A percentile compares a stretch with the other conserved stretches of the same genome.
Conservation (phyloP, 495 filamentous ascomycete species). For the Tuber brumale region DNA sequence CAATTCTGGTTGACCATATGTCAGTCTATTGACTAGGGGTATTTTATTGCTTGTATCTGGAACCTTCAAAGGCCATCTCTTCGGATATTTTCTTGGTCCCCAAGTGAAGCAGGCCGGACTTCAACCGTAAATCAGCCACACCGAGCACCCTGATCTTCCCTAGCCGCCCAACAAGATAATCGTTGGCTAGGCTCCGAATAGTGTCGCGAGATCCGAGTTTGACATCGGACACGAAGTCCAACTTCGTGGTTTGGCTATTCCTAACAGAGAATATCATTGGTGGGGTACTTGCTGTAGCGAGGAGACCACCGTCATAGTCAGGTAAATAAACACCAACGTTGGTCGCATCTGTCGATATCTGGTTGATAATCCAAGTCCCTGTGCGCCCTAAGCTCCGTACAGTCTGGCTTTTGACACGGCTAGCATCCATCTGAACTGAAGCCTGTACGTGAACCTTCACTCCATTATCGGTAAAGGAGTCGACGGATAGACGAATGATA, state of each 20-base stretch:
- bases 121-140: conserved; percentile 61
- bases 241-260: conserved; percentile 64
- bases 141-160: conserved; percentile 61
- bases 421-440: conserved; percentile 69
- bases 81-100: conserved; percentile 66
- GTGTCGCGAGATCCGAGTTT: conserved; percentile 68
- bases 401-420: conserved; percentile 59
- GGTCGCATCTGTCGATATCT: conserved; percentile 63
- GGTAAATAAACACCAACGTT: conserved; percentile 73
- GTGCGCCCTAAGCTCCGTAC: conserved; percentile 68
- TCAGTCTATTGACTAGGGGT: conserved; percentile 23
- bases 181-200: conserved; percentile 71
- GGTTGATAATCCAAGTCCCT: conserved; percentile 71
- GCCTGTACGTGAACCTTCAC: conserved; percentile 72
- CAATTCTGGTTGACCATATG: conserved; percentile 48
- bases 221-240: conserved; percentile 73
- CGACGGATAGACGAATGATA: conserved; percentile 72
- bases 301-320: conserved; percentile 68
- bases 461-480: conserved; percentile 70
- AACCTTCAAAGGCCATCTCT: conserved; percentile 71
- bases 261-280: conserved; percentile 64
- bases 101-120: conserved; percentile 68
- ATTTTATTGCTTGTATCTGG: conserved; percentile 26
- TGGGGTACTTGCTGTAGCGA: conserved; percentile 71
- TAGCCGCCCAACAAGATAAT: conserved; percentile 77